These are phyloP conservation scores for Synchytrium microbalum DNA, from an alignment of 371 early-diverging fungal genomes.

Conservation along the genomic window DNA sequence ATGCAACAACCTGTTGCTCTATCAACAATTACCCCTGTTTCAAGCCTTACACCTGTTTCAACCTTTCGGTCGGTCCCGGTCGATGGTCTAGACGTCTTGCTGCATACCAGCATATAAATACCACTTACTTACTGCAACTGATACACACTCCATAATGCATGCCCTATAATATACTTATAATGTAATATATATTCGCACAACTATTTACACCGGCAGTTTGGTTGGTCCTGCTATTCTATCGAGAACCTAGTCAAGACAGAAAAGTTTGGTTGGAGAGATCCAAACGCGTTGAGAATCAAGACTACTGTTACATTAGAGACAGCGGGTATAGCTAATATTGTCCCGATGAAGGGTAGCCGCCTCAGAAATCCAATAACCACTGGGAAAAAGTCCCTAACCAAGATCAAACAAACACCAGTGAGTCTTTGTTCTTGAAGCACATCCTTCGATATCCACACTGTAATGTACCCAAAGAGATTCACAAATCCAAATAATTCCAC, in stretches of 20 bases:
- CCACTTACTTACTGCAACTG: too few species aligned
- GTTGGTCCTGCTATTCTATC: slow-evolving; percentile 16
- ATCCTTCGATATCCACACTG: not conserved
- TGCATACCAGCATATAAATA: too few species aligned
- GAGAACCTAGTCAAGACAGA: slow-evolving; percentile 5
- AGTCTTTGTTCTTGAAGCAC: not conserved
- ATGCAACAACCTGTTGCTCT: too few species aligned
- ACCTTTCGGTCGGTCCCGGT: too few species aligned
- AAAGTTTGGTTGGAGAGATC: not conserved
- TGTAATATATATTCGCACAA: too few species aligned
- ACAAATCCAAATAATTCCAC: slow-evolving; percentile 90
- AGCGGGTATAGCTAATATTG: slow-evolving; percentile 70
- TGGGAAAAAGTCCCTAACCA: slow-evolving; percentile 88
- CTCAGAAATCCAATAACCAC: slow-evolving; percentile 80
- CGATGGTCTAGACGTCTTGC: too few species aligned
- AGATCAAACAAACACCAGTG: not conserved
- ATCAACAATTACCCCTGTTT: too few species aligned
- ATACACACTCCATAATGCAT: too few species aligned
- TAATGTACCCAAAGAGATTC: slow-evolving; percentile 86
- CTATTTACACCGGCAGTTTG: slow-evolving; percentile 19
- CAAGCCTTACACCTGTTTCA: too few species aligned
- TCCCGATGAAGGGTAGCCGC: slow-evolving; percentile 82
- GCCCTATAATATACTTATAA: too few species aligned
- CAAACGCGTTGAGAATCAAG: not conserved
- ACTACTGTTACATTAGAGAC: slow-evolving; percentile 62